Evolutionary conservation across 2,329 filamentous ascomycete genomes (phyloP).

Genomic region (Alternaria hordeiaustralica): DNA sequence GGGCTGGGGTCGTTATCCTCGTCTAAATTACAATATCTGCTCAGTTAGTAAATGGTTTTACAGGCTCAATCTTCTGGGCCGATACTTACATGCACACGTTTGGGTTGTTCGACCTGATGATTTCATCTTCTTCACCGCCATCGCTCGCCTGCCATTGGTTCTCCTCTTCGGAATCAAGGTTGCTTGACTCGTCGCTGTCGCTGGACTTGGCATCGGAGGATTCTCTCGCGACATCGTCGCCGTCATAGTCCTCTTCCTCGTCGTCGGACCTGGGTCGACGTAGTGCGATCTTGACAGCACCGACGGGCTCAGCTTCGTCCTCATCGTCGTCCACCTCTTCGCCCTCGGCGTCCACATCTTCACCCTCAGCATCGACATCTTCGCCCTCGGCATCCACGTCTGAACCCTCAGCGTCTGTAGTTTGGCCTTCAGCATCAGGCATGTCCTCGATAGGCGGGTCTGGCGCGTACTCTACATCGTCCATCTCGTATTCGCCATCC

Average conservation of each 20-base stretch:
- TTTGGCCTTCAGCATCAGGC: slow-evolving; percentile 39
- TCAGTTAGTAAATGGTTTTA: slow-evolving; percentile 15
- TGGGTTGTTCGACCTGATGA: slow-evolving; percentile 55
- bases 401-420: slow-evolving; percentile 50
- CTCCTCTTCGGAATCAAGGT: slow-evolving; percentile 62
- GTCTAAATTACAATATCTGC: slow-evolving; percentile 80
- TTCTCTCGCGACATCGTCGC: slow-evolving; percentile 49
- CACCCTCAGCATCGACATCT: slow-evolving; percentile 55
- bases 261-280: slow-evolving; percentile 42
- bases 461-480: slow-evolving; percentile 43
- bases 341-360: slow-evolving; percentile 52
- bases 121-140: slow-evolving; percentile 64
- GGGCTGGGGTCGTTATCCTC: slow-evolving; percentile 83
- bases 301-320: slow-evolving; percentile 56
- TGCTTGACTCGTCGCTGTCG: slow-evolving; percentile 49
- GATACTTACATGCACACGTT: slow-evolving; percentile 69
- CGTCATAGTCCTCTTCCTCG: slow-evolving; percentile 50
- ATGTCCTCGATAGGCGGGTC: slow-evolving; percentile 20
- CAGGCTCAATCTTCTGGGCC: background rate
- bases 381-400: slow-evolving; percentile 57
- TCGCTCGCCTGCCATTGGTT: slow-evolving; percentile 62
- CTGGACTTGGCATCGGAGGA: slow-evolving; percentile 46
- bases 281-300: slow-evolving; percentile 51
- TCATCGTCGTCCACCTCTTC: slow-evolving; percentile 59
- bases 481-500: slow-evolving; percentile 50